Conservation (phyloP, 768 basidiomycete species). For the Lepiota brunneoincarnata region DNA sequence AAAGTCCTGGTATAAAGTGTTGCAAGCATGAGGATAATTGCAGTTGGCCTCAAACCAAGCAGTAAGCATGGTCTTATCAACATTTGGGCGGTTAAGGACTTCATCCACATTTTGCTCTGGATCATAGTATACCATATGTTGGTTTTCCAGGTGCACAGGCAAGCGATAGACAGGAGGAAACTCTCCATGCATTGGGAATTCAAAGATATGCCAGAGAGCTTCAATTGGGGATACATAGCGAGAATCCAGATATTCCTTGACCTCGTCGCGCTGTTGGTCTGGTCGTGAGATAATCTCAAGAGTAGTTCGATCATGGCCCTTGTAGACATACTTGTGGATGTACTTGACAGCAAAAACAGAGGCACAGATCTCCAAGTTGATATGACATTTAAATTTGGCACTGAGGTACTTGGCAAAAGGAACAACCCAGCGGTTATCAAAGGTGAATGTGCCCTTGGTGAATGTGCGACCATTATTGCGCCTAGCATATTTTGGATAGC, state of each 20-base stretch:
- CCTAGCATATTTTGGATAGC: conserved; percentile 36
- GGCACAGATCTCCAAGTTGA: conserved; percentile 44
- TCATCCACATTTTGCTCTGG: conserved; percentile 23
- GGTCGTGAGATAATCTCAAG: conserved; percentile 26
- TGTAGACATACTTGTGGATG: conserved; percentile 47
- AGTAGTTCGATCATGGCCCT: conserved; percentile 40
- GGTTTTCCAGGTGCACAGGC: conserved; percentile 37
- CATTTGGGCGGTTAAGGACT: conserved; percentile 15
- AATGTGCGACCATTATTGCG: conserved; percentile 30
- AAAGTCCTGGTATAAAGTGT: conserved; percentile 35
- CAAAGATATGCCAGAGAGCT: no score
- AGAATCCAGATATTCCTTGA: conserved; percentile 31
- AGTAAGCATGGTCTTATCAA: conserved; percentile 22
- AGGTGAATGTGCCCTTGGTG: background rate
- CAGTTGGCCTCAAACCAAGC: conserved; percentile 31
- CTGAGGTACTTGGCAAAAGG: no score
- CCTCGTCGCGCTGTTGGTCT: conserved; percentile 35
- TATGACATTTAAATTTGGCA: conserved; percentile 40
- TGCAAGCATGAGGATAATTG: conserved; percentile 10
- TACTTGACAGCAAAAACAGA: conserved; percentile 43
- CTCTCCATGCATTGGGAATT: no score
- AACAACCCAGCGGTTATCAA: conserved; percentile 36
- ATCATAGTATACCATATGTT: conserved; percentile 37
- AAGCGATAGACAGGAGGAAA: no score
- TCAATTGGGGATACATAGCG: no score